Evolutionary conservation across 352 stramenopile species (phyloP), one percentile per base, ranked within the genome.

Genomic region (Pythium plurisporium): DNA sequence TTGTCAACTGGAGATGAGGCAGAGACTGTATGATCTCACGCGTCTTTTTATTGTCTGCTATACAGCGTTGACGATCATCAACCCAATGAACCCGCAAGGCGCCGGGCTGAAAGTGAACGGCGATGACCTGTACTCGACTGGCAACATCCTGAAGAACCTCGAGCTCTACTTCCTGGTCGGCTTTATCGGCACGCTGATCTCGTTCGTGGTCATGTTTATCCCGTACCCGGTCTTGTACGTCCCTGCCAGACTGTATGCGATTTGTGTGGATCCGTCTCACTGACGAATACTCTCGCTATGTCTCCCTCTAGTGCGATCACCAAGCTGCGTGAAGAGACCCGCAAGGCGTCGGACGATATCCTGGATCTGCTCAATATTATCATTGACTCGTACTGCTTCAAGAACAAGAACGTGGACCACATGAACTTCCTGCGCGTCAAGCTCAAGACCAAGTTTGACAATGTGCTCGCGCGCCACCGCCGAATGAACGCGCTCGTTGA

Each of bases 351-450:
- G 17, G 65, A 74, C 9, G 78, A 88, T 46, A 79, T 92, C 17
- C 70, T 74, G 5, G 78, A 92, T 41, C 82, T 90, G 15, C 62
- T 90, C 5, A 90, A 92, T 51, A 67, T 92, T 36, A 87, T 91
- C 51, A 73, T 91, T 20, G 82, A 91, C 57, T 70, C 82, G 12
- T 91, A 91, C 56, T 91, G 82, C 37, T 90, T 90, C 56, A 72
- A 74, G 3, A 74, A 72, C n/a, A 83, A 82, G 40, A 75, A 88
- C 49, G 66, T 89, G 25, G 79, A 91, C 25, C 69, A 89, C 66
- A 88, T 93, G 79, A 83, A 93, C 43, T 87, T 93, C 37, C 51
- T 93, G 11, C 79, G 73, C 19, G 57, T 89, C 17, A 90, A 89
- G 50, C 67, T 93, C 26, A 56, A 76, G 11, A 79, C 76, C 41